Evolutionary conservation across 2,329 filamentous ascomycete species (phyloP).

Genomic region (Nannizziopsis barbatae): DNA sequence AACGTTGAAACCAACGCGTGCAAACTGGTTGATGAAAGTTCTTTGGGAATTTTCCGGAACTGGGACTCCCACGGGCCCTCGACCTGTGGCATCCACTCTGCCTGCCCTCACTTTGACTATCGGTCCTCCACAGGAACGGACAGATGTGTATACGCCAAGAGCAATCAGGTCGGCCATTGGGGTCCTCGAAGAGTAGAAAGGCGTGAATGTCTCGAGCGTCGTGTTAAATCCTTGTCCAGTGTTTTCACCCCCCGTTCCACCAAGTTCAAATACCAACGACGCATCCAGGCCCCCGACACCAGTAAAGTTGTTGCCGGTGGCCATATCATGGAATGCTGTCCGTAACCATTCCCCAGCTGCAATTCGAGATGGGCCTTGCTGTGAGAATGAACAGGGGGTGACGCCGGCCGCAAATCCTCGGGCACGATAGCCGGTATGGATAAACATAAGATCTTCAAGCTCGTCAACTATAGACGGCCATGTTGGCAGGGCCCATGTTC

Average conservation of each 20-base stretch:
- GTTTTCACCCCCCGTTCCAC: conserved; percentile 14
- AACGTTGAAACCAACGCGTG: conserved; percentile 11
- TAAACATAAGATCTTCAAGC: conserved; percentile 14
- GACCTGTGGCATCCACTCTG: conserved; percentile 11
- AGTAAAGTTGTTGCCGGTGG: conserved; percentile 11
- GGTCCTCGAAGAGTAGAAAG: conserved; percentile 12
- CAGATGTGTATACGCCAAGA: conserved; percentile 11
- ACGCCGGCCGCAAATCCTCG: conserved; percentile 13
- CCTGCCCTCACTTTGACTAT: conserved; percentile 10
- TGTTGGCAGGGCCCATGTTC: conserved; percentile 8
- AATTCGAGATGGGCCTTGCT: conserved; percentile 9
- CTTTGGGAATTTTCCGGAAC: conserved; percentile 11
- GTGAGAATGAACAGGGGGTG: conserved; percentile 12
- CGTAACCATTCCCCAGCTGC: conserved; percentile 14
- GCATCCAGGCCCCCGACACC: conserved; percentile 14
- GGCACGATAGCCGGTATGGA: conserved; percentile 12
- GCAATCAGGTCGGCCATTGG: conserved; percentile 14
- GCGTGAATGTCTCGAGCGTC: conserved; percentile 9
- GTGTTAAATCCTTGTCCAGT: conserved; percentile 12
- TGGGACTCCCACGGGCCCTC: conserved; percentile 12
- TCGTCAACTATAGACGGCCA: conserved; percentile 13
- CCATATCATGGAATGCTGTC: conserved; percentile 13
- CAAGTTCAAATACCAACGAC: conserved; percentile 12
- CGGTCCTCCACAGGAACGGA: conserved; percentile 14
- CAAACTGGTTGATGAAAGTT: conserved; percentile 15